Base-by-base conservation (phyloP, 306 rosid genomes). In the Carpinus fangiana region DNA sequence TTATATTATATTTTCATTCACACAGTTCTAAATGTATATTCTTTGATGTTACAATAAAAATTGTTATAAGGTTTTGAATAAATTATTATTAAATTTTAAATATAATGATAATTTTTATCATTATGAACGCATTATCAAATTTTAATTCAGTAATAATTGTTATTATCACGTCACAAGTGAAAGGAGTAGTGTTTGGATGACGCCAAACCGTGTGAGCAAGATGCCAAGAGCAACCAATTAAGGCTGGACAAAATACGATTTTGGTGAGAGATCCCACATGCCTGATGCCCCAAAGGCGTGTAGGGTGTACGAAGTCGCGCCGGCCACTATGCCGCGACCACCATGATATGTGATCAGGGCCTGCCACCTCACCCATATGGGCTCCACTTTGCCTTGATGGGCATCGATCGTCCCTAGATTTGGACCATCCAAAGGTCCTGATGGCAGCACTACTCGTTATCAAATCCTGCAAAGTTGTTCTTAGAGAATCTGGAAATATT, bases 171-270 rank as follows among this genome's bases (percentile, higher is more conserved):
- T 31, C 3, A 38, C 66, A 26, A 55, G 16, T n/a, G 66, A 46
- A 45, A 36, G 54, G 4, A 20, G 21, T 56, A 20, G 21, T 56
- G n/a, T 70, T 21, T 70, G 79, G 78, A 75, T 70, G 48, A 31
- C 78, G 72, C 81, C 79, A 57, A 81, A 85, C 57, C 72, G 84
- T 85, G 78, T 89, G 92, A 91, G 66, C 79, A 79, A 84, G n/a
- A n/a, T n/a, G n/a, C n/a, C n/a, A n/a, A 23, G 26, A 23, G 26
- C 26, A 23, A 23, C 26, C 26, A 23, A 23, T 23, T 23, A 23
- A 82, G 74, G 79, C 70, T 9, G 1, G 85, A 82, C 74, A 74
- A 78, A 38, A 46, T 59, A n/a, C 36, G 53, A 80, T 50, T 51
- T 38, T 73, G 21, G 38, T 51, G 48, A 7, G 68, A 71, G 65